Conservation (phyloP, 768 basidiomycete species). For the Lactifluus piperatus region DNA sequence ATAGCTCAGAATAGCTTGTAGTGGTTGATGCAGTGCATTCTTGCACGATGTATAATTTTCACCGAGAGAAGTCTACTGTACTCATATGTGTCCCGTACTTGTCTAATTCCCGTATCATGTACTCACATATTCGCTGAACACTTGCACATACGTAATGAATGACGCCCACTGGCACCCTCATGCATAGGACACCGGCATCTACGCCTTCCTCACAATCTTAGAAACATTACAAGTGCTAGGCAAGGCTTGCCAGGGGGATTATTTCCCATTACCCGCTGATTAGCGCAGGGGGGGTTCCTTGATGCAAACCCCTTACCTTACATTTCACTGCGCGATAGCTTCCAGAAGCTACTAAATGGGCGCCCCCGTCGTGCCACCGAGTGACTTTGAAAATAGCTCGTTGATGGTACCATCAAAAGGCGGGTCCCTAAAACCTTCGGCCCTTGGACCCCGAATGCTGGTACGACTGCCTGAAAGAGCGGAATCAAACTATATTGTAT, state of each 20-base stretch:
- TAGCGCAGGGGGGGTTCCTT: too few relatives aligned
- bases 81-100: not conserved
- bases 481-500: not conserved
- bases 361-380: not conserved
- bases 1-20: slow-evolving; percentile 21
- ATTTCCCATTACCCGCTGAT: too few relatives aligned
- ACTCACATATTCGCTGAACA: not conserved
- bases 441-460: not conserved
- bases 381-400: not conserved
- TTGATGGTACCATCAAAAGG: not conserved
- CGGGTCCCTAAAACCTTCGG: not conserved
- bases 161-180: not conserved
- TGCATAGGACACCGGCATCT: not conserved
- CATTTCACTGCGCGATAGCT: not conserved
- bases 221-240: too few relatives aligned
- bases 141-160: not conserved
- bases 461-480: not conserved
- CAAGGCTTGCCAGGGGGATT: too few relatives aligned
- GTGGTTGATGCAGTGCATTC: not conserved
- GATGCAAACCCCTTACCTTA: not conserved
- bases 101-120: slow-evolving; percentile 1
- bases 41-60: not conserved
- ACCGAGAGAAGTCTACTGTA: slow-evolving; percentile 1
- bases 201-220: not conserved
- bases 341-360: not conserved